Evolutionary conservation across 495 filamentous ascomycete species (phyloP).

Genomic region (Cladorrhinum samala): DNA sequence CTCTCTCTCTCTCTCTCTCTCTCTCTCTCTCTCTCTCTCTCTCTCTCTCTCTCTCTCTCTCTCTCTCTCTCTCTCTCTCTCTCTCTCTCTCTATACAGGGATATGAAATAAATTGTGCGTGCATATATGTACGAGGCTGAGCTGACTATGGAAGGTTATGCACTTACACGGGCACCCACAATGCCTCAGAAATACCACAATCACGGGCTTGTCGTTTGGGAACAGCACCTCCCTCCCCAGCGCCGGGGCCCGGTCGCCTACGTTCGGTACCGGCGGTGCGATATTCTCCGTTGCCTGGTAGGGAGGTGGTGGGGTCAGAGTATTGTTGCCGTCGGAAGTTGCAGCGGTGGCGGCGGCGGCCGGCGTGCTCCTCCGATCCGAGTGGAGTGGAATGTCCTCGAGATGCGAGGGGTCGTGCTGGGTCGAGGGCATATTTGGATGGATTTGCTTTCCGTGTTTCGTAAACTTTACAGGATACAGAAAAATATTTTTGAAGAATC

Average conservation of each 20-base stretch:
- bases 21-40: no score
- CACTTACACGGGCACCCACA: slow-evolving; percentile 57
- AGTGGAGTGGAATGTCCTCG: neutral
- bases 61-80: no score
- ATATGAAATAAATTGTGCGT: no score
- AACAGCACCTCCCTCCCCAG: slow-evolving; percentile 28
- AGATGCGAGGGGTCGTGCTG: neutral
- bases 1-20: no score
- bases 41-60: no score
- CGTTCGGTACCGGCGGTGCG: slow-evolving; percentile 31
- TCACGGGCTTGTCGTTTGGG: slow-evolving; percentile 40
- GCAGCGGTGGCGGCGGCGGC: neutral
- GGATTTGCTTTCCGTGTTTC: no score
- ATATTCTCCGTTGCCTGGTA: slow-evolving; percentile 6
- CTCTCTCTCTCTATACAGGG: no score
- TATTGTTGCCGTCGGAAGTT: neutral
- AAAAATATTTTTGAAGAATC: no score
- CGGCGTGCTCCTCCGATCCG: no score
- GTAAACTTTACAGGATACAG: no score
- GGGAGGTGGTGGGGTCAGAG: neutral
- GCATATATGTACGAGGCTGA: neutral
- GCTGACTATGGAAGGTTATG: neutral
- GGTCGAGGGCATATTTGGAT: neutral
- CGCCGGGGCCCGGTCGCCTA: slow-evolving; percentile 44
- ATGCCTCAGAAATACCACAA: slow-evolving; percentile 55